Base-by-base conservation (phyloP, 208 protist species). In the Crithidia thermophila region DNA sequence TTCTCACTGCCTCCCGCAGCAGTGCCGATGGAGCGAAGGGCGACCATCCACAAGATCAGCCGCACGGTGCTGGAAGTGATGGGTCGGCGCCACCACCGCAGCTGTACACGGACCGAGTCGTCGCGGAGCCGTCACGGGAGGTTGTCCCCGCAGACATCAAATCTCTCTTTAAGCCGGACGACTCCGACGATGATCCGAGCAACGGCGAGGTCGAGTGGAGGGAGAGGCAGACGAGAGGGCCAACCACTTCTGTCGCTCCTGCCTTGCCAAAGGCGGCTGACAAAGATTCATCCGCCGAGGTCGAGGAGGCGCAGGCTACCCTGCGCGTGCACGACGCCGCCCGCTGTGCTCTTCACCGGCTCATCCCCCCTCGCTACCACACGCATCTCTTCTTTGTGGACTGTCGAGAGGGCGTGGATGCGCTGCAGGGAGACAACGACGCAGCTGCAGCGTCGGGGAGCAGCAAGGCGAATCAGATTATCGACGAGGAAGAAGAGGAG, bases 301-400 rank as follows among this genome's bases (percentile, higher is more conserved):
- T 2, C 16, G 21, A 28, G 13, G 27, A 30, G 28, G 46, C 39
- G 14, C 13, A 18, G 39, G 47, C 43, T 33, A 42, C 39, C 36
- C 62, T 75, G 23, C 47, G 74, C 67, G 69, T 92, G 33, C 86
- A 92, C 60, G 86, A 88, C 51, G 52, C 36, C 11, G 69, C 75
- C 27, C 59, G 60, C 10, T 92, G 86, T 47, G 60, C 55, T 11
- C 42, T 89, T 27, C 5, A 27, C 13, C 70, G 59, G 7, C 49
- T 85, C 11, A 34, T 88, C 20, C 80, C 80, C 0, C 28, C 56
- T 9, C 45, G 43, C 25, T 51, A 46, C 23, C 67, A 72, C 37
- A 52, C 49, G 0, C 20, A 23, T 18, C 47, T 87, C 0, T 81
- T 70, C 66, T 89, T 84, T 75, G 86, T 92, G 21, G 52, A 52